A percentile compares a stretch with the other conserved stretches of the same genome.
Evolutionary conservation across 192 early-diverging fungal genomes (phyloP).

Genomic region (Backusella tuberculispora): DNA sequence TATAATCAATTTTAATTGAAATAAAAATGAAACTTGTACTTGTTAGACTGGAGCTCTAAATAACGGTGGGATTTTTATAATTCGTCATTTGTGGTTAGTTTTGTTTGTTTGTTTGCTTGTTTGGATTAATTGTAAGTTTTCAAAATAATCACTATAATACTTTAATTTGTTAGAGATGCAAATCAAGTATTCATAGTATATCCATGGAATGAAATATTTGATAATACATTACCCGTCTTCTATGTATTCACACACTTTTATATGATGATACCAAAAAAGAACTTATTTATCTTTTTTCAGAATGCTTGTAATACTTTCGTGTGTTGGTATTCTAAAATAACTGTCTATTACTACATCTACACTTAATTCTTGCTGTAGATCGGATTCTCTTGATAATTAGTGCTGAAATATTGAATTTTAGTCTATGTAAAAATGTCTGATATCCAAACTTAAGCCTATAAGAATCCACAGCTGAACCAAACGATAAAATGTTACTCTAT

Average conservation of each 20-base stretch:
- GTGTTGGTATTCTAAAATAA: no score
- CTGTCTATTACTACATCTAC: not conserved
- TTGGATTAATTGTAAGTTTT: not conserved
- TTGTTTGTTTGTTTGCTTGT: not conserved
- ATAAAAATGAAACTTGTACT: not conserved
- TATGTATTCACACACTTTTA: no score
- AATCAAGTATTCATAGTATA: no score
- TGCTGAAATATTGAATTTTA: not conserved
- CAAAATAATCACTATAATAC: not conserved
- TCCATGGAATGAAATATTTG: no score
- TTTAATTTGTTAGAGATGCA: not conserved
- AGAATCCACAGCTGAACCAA: slow-evolving; percentile 3
- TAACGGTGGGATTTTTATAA: not conserved
- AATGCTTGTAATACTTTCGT: no score
- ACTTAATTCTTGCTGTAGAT: not conserved
- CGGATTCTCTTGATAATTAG: not conserved
- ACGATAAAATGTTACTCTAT: not conserved
- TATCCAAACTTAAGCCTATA: not conserved
- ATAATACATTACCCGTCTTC: no score
- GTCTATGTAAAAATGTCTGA: not conserved
- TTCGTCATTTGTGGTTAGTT: slow-evolving; percentile 12
- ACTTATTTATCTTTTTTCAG: no score
- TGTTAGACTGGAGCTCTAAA: not conserved
- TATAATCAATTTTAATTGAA: not conserved
- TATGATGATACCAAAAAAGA: no score